phyloP scores from a whole-genome alignment of 1,284 basidiomycete species.

The Cutaneotrichosporon sp. region DNA sequence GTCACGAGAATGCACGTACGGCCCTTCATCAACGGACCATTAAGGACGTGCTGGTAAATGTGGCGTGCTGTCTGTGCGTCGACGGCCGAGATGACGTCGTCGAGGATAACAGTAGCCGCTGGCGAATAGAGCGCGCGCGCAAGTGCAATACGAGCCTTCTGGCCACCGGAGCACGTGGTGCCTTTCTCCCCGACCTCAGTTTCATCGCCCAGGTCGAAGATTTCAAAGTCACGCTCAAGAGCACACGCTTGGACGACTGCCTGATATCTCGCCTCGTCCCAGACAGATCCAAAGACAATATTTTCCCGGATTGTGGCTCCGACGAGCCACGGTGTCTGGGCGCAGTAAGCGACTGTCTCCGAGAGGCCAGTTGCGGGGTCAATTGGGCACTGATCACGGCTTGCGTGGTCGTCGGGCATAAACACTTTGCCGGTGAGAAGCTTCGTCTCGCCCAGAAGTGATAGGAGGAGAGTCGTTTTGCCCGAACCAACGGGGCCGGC shows the following conservation, averaged over 20 bases:
- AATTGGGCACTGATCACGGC: constrained; percentile 46
- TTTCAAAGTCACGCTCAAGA: constrained; percentile 52
- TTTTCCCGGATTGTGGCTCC: constrained; percentile 55
- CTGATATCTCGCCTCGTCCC: constrained; percentile 50
- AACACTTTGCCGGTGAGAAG: constrained; percentile 52
- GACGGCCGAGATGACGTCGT: constrained; percentile 47
- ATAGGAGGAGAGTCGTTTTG: constrained; percentile 67
- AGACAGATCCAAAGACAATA: constrained; percentile 53
- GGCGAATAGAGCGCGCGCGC: constrained; percentile 47
- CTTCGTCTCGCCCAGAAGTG: constrained; percentile 54
- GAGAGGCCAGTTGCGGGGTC: constrained; percentile 50
- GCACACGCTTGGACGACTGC: constrained; percentile 54
- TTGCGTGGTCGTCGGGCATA: constrained; percentile 52
- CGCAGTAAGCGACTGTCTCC: constrained; percentile 54
- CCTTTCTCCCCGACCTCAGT: constrained; percentile 59
- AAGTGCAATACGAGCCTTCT: constrained; percentile 47
- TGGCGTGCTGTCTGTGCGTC: constrained; percentile 52
- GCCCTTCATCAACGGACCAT: constrained; percentile 45
- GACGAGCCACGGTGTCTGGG: constrained; percentile 55
- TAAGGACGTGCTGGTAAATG: constrained; percentile 38
- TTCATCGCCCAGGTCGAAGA: constrained; percentile 54
- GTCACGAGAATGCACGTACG: constrained; percentile 54
- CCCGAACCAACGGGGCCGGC: constrained; percentile 53
- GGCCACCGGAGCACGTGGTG: constrained; percentile 51
- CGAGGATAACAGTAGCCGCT: constrained; percentile 44